Evolutionary conservation across 106 monocot genomes (phyloP), one percentile per base, ranked within the genome.

Genomic region (Dendrobium chrysotoxum): DNA sequence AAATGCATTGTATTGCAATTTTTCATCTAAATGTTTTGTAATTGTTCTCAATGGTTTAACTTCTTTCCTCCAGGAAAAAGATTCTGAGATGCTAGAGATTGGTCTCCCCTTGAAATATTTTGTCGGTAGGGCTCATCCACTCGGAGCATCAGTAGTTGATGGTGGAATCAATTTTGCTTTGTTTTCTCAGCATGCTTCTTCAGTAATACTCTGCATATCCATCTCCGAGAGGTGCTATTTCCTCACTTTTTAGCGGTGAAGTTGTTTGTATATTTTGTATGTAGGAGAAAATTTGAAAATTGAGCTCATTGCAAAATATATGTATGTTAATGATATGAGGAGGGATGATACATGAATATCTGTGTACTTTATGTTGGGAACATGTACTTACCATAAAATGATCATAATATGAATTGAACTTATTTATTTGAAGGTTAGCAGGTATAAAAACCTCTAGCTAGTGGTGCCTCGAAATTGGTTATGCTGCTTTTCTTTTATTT

Each of bases 131-230:
- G 82, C 96, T 65, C 88, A 83, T 75, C 96, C 96, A 0, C 88
- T 96, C 47, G 96, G 96, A 79, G 91, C 77, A 78, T 96, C 96
- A 85, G 72, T 87, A 67, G 82, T 87, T 80, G 91, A 96, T 72
- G 82, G 79, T 38, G 91, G 88, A 53, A 81, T 91, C 65, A 96
- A 96, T 79, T 96, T 96, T 86, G 86, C 96, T 64, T 76, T 96
- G 42, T 96, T 93, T 81, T 96, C 96, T 17, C 83, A 83, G 67
- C 84, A 96, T 90, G 93, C 96, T 75, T 85, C 86, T 68, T 88
- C 90, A 30, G 84, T 96, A 44, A 86, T 81, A 40, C 88, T 96
- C 76, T 96, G 93, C 66, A 80, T 96, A 76, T 81, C 86, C 58
- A 79, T 83, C 20, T 64, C 75, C 23, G 82, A 80, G 53, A 84